A percentile compares a stretch with the other conserved stretches of the same genome.
Evolutionary conservation across 2,329 filamentous ascomycete genomes (phyloP).

Genomic region (Alternaria ethzedia): DNA sequence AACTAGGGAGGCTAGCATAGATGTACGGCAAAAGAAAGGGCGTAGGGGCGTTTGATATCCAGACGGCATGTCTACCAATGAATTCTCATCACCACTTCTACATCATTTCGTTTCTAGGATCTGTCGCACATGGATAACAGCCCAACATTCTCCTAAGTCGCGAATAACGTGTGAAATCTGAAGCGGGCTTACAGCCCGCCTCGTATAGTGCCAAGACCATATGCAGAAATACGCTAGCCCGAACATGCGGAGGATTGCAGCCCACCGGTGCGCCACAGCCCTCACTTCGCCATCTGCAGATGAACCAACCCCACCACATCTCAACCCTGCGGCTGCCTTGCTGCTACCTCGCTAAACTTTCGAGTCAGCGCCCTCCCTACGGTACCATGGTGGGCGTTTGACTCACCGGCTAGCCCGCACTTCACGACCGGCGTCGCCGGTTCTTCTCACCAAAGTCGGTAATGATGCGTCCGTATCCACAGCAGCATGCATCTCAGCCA

Average conservation of each 20-base stretch:
- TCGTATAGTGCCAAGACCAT: background rate
- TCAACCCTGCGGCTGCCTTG: background rate
- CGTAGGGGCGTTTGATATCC: constrained; percentile 3
- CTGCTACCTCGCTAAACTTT: background rate
- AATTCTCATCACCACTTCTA: background rate
- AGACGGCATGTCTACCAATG: background rate
- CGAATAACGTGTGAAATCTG: background rate
- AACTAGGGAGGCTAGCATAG: constrained; percentile 25
- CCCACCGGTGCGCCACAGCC: background rate
- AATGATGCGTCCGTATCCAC: background rate
- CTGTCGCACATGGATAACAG: background rate
- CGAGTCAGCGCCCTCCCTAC: background rate
- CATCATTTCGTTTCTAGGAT: background rate
- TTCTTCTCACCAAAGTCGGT: background rate
- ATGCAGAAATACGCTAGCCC: background rate
- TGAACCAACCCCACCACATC: background rate
- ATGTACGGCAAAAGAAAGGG: background rate
- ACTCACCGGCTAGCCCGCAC: background rate
- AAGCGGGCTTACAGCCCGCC: background rate
- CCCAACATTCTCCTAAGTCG: too few species aligned
- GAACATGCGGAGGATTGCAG: background rate
- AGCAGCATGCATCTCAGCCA: background rate
- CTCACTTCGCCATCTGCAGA: background rate
- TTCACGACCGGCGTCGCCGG: background rate
- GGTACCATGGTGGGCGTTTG: background rate